Evolutionary conservation across 2,329 filamentous ascomycete species (phyloP), one percentile per base, ranked within the genome.

Genomic region (Ciborinia camelliae): DNA sequence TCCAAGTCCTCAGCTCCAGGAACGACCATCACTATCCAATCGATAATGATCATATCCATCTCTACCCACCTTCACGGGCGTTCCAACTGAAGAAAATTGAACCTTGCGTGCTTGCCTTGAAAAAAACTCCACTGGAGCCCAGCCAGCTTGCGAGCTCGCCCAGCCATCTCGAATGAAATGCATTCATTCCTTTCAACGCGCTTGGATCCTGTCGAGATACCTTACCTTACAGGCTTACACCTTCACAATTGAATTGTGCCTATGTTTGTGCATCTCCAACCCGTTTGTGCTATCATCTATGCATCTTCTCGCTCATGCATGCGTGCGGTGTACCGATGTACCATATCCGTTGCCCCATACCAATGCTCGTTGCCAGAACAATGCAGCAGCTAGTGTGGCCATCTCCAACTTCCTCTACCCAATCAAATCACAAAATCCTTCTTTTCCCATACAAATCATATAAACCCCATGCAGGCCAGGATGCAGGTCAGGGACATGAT

Each of bases 1-100:
- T 53, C 50, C 55, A 47, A 47, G 41, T 59, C 23, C 41, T 43
- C 41, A 35, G 41, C 41, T 45, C 26, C 55, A 58, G 55, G 55
- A 58, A 58, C 55, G 20, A 30, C 10, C 9, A 23, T 32, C 7
- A 6, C 55, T 2, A 35, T 47, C 41, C 55, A 58, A 47, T 47
- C 20, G n/a, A 47, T 20, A 30, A 32, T 2, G 3, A n/a, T 18
- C 39, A n/a, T 58, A 10, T n/a, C 26, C 39, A n/a, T 58, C 12
- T n/a, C 54, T 23, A 45, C 26, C 39, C 39, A 45, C n/a, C n/a
- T n/a, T n/a, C n/a, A n/a, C n/a, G n/a, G n/a, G n/a, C n/a, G n/a
- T n/a, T n/a, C n/a, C n/a, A n/a, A n/a, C n/a, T n/a, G n/a, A n/a
- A n/a, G n/a, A n/a, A n/a, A n/a, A n/a, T n/a, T n/a, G n/a, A n/a